Evolutionary conservation across 2,329 filamentous ascomycete species (phyloP), one percentile per base, ranked within the genome.

Genomic region (Rhinocladiella similis): DNA sequence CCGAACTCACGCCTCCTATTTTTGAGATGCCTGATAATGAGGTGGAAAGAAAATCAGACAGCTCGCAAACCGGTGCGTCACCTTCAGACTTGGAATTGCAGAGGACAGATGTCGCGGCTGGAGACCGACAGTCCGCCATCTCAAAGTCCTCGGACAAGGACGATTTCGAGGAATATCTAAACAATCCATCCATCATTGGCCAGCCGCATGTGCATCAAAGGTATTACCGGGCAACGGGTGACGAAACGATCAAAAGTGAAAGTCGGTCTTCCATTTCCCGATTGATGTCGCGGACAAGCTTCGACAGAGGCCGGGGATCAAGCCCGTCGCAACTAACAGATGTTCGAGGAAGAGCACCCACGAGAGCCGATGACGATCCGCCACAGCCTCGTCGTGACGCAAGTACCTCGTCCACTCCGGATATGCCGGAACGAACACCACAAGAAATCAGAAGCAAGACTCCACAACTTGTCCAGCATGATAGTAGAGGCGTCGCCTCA

Each of bases 21-120:
- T 49, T 35, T 39, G 19, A 42, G 9, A 25, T 49, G 20, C 51
- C 52, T 19, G 52, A 54, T 38, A 46, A 49, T 7, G 35, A 42
- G 29, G 29, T 33, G 29, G 6, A 33, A 12, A 33, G 29, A 33
- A 33, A 10, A 12, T 20, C 13, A 16, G 38, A 41, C 43, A 14
- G 47, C 12, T 29, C 45, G 9, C 43, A 7, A 39, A 19, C n/a
- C 3, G 47, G 33, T 13, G 3, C 38, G 9, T 39, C 14, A 14
- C 49, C 52, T 14, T 25, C 46, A 12, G 45, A 35, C 5, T 43
- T 45, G 13, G 20, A 22, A 16, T 27, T 18, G 13, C 33, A 16
- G 14, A 36, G 18, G 7, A 42, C 14, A n/a, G n/a, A 7, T 19
- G 18, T 25, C 16, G 48, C 36, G 2, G 39, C n/a, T 10, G 13